A percentile compares a stretch with the other conserved stretches of the same genome.
These are phyloP conservation scores for Podospora bellae-mahoneyi DNA, from an alignment of 495 filamentous ascomycete genomes.

Conservation along the genomic window DNA sequence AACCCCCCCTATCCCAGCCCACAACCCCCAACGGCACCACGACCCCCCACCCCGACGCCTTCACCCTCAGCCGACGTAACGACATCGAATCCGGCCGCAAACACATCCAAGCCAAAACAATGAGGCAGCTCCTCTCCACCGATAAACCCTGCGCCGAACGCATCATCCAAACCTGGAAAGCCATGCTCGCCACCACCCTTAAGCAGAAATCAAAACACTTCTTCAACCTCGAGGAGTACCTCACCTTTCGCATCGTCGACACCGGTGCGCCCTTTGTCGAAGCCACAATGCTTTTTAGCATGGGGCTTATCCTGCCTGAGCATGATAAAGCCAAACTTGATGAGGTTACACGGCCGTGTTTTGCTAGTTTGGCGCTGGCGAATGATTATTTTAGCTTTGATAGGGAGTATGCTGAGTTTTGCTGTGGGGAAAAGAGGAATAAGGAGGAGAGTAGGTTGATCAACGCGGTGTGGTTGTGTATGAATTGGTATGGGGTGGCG, in stretches of 20 bases:
- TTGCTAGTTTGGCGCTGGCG: not conserved
- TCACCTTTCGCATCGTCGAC: slow-evolving; percentile 9
- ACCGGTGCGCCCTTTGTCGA: slow-evolving; percentile 7
- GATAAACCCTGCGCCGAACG: slow-evolving; percentile 5
- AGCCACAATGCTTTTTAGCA: slow-evolving; percentile 1
- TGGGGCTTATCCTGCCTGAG: slow-evolving; percentile 4
- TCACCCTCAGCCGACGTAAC: no score
- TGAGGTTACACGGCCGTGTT: slow-evolving; percentile 1
- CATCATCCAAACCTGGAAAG: slow-evolving; percentile 4
- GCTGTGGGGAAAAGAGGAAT: not conserved
- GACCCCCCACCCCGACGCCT: no score
- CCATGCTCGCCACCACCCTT: slow-evolving; percentile 9
- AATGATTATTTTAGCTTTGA: slow-evolving; percentile 15
- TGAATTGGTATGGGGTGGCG: not conserved
- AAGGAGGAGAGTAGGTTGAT: no score
- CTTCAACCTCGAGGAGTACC: slow-evolving; percentile 3
- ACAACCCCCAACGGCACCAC: no score
- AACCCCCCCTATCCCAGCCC: no score
- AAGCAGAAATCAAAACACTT: slow-evolving; percentile 9
- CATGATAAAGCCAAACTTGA: not conserved
- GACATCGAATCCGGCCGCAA: slow-evolving; percentile 8
- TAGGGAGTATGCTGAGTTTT: slow-evolving; percentile 2
- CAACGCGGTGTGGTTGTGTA: no score
- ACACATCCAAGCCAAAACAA: slow-evolving; percentile 11
- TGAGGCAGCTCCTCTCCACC: not conserved